Base-by-base conservation (phyloP, 345 rosid species). In the Garcia nutans region DNA sequence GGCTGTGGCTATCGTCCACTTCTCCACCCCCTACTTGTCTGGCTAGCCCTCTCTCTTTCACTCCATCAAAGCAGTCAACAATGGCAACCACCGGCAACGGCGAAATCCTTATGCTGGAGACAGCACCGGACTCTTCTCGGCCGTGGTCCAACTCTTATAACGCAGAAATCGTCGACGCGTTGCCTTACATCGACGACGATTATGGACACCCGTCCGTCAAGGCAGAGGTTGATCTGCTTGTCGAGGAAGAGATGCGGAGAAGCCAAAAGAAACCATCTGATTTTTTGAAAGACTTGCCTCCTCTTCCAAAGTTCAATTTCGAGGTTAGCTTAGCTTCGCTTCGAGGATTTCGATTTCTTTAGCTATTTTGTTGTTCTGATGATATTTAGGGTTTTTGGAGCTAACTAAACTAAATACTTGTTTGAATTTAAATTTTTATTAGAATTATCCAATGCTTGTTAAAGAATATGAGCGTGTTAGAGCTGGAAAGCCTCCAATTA, bases 131-230 rank as follows among this genome's bases (percentile, higher is more conserved):
- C 55, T 68, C 83, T 37, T 72, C 88, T n/a, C 86, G 86, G 16
- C 89, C 92, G 0, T 94, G 98, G 98, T 82, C 88, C 1, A 80
- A 80, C 52, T 72, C 90, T 61, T 83, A 86, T 10, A 87, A 81
- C 72, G 93, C 97, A 0, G 93, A 96, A 80, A 83, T 85, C 54
- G 85, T 96, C 52, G 99, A 96, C 76, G 96, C 99, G 12, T 86
- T 96, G 82, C 99, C 98, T 45, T 93, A 96, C 86, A 96, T 96
- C 28, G 99, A 96, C 84, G 98, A 90, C 70, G 97, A 96, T 81
- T 96, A 93, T 62, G 91, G 89, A 15, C 79, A 93, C 73, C 93
- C 93, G 3, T 72, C 71, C 78, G 85, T 96, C 65, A 93, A 93
- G 77, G 84, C 85, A 10, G 99, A 96, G 84, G 98, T 92, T 9